Base-by-base conservation (phyloP, 2,329 filamentous ascomycete genomes). In the Arachnopeziza araneosa region DNA sequence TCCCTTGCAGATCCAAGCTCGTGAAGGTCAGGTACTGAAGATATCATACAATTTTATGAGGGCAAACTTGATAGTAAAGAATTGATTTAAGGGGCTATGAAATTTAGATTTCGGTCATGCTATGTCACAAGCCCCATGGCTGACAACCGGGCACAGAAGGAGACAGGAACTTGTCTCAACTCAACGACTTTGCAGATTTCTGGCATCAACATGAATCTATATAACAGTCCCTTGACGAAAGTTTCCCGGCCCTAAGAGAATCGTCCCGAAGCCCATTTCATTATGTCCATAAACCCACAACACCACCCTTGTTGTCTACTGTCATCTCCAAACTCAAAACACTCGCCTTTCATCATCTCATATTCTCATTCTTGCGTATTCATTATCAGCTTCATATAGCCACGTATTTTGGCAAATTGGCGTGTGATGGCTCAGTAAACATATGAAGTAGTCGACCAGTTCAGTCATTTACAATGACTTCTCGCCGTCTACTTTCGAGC, bases 401-500 rank as follows among this genome's bases (percentile, higher is more conserved):
- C 54, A 56, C 23, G 52, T 24, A 54, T 44, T n/a, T 44, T 44
- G 24, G 56, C 52, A 56, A 52, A 51, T 55, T 57, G 50, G 56
- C 57, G 59, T 51, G 44, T 60, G 24, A 50, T 60, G 44, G 52
- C 24, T 57, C 60, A 14, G 26, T 51, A 17, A 14, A 12, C 36
- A 52, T 61, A 55, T 50, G 58, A 53, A 60, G 60, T 56, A 32
- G 32, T 55, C 55, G 12, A 50, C 24, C 19, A 50, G 22, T n/a
- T 52, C 19, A 55, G 54, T 52, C 57, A 53, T 60, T 81, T 86
- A 88, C 76, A 88, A 84, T 70, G 80, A 77, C 78, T 87, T 90
- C 79, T 88, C 84, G 51, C 64, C 69, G 71, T 93, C 91, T 75
- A 88, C 91, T 84, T 95, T 91, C 71, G 90, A 88, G 69, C 91